These are phyloP conservation scores for Eimeria acervulina DNA, from an alignment of 169 alveolate genomes.

Conservation along the genomic window DNA sequence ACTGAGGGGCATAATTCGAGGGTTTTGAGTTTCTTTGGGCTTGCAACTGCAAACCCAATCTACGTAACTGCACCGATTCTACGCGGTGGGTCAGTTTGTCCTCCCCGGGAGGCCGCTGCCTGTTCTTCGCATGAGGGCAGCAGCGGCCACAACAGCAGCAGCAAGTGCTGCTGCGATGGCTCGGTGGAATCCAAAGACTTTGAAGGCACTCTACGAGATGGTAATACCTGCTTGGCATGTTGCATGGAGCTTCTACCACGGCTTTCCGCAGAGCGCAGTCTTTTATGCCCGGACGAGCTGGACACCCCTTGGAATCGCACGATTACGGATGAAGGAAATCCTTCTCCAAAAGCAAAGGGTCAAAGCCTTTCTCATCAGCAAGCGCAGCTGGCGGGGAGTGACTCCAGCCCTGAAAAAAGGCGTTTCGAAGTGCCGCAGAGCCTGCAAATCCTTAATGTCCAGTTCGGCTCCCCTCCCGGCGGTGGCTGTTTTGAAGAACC, in stretches of 20 bases:
- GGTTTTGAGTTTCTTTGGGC: constrained; percentile 59
- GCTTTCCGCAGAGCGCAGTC: constrained; percentile 72
- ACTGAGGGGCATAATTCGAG: constrained; percentile 49
- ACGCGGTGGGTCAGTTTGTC: background rate
- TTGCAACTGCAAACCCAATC: constrained; percentile 50
- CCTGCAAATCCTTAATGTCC: constrained; percentile 5
- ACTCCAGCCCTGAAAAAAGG: background rate
- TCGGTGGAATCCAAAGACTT: background rate
- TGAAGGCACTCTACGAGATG: background rate
- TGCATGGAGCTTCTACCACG: constrained; percentile 68
- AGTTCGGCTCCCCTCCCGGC: background rate
- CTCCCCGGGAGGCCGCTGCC: constrained; percentile 37
- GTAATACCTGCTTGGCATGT: constrained; percentile 35
- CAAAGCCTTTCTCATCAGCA: constrained; percentile 47
- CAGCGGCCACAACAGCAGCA: background rate
- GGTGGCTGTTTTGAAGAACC: background rate
- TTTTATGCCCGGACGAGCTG: constrained; percentile 9
- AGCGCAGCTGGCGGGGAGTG: background rate
- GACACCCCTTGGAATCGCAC: constrained; percentile 37
- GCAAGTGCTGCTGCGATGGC: background rate
- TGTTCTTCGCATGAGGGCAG: constrained; percentile 20
- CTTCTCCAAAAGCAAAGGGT: background rate
- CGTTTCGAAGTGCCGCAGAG: constrained; percentile 18
- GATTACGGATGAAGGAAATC: constrained; percentile 30
- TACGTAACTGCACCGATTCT: constrained; percentile 36